Conservation (phyloP, 805 yeast genomes). For the Candida sanyiensis region DNA sequence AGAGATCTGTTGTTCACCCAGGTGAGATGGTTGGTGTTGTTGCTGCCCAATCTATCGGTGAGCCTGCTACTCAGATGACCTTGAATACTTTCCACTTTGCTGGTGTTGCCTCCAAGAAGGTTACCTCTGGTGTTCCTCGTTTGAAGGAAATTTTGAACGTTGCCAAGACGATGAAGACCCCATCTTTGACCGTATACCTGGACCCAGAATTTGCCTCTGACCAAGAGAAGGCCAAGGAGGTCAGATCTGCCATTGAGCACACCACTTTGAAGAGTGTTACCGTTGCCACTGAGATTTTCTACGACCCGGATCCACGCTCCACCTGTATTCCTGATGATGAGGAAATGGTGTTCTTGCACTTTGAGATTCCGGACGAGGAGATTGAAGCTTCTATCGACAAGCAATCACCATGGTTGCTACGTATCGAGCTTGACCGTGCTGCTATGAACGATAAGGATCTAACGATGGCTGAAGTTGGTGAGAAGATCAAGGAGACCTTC, state of each 20-base stretch:
- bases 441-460: slow-evolving; percentile 97
- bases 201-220: slow-evolving; percentile 75
- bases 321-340: slow-evolving; percentile 96
- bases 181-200: slow-evolving; percentile 94
- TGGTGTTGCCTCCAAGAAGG: slow-evolving; percentile 94
- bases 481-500: slow-evolving; percentile 85
- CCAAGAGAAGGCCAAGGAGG: slow-evolving; percentile 88
- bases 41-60: slow-evolving; percentile 97
- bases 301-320: slow-evolving; percentile 96
- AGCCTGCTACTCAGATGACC: slow-evolving; percentile 97
- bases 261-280: slow-evolving; percentile 93
- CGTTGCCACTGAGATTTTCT: slow-evolving; percentile 93
- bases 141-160: slow-evolving; percentile 96
- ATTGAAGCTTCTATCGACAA: slow-evolving; percentile 89
- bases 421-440: slow-evolving; percentile 96
- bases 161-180: slow-evolving; percentile 98
- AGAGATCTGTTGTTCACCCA: slow-evolving; percentile 85
- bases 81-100: slow-evolving; percentile 96
- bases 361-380: slow-evolving; percentile 96
- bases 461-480: slow-evolving; percentile 97
- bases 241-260: slow-evolving; percentile 96
- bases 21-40: slow-evolving; percentile 99
- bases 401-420: slow-evolving; percentile 96
- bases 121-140: slow-evolving; percentile 96
- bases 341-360: slow-evolving; percentile 95